Conservation (phyloP, 768 basidiomycete species). For the Boletus pseudopeckii region DNA sequence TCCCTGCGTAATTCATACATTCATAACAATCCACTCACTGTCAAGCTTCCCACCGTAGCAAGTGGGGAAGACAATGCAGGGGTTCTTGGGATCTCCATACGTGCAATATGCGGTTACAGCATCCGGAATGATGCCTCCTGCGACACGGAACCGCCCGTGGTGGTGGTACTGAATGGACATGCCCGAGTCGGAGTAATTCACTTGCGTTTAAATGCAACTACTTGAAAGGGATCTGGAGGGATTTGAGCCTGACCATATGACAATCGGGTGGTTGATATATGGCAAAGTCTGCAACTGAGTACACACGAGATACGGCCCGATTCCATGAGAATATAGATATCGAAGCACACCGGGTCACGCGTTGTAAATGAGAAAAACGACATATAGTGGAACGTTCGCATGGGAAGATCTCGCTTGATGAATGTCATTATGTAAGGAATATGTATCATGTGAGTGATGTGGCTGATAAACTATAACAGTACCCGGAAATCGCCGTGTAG, state of each 20-base stretch:
- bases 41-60: slow-evolving; percentile 55
- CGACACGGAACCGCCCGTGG: slow-evolving; percentile 51
- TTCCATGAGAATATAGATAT: neutral
- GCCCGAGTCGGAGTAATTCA: neutral
- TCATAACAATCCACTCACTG: slow-evolving; percentile 33
- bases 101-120: slow-evolving; percentile 60
- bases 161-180: slow-evolving; percentile 44
- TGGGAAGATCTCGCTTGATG: neutral
- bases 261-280: neutral
- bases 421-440: neutral
- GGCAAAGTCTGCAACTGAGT: neutral
- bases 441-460: slow-evolving; percentile 15
- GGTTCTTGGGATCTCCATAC: slow-evolving; percentile 50
- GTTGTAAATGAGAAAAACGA: too few species aligned
- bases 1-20: neutral
- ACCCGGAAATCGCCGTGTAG: slow-evolving; percentile 31
- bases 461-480: slow-evolving; percentile 44
- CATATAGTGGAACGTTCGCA: too few species aligned
- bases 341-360: neutral
- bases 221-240: neutral
- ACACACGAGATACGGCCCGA: slow-evolving; percentile 2
- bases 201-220: neutral
- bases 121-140: slow-evolving; percentile 53
- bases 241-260: neutral
- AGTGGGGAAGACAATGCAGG: slow-evolving; percentile 58